phyloP scores from a whole-genome alignment of 2,329 filamentous ascomycete genomes.

The Sporothrix protearum region DNA sequence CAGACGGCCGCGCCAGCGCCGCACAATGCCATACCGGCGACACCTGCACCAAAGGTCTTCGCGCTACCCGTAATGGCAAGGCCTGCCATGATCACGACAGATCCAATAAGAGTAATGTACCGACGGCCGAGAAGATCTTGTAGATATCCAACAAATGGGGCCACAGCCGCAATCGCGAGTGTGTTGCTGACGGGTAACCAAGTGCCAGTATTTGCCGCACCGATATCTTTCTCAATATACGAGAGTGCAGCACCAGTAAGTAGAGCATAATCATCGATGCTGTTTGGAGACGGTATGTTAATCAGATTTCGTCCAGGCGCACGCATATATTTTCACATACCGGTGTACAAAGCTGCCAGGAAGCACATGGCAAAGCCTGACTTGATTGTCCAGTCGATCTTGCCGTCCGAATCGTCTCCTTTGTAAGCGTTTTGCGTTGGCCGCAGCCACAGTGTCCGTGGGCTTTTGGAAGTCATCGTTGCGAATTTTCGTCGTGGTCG shows the following conservation, averaged over 20 bases:
- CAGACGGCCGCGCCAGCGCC: not conserved
- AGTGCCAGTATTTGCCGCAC: not conserved
- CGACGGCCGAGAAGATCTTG: not conserved
- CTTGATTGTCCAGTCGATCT: slow-evolving; percentile 1
- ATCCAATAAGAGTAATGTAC: not conserved
- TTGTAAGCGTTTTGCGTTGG: not conserved
- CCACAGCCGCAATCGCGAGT: not conserved
- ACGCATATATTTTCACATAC: not conserved
- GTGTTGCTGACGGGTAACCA: not conserved
- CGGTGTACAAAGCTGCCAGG: not conserved
- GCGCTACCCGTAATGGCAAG: not conserved
- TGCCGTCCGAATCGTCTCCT: not conserved
- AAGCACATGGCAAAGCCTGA: not conserved
- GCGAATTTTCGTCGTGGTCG: not conserved
- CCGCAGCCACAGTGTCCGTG: no score
- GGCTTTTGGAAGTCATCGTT: not conserved
- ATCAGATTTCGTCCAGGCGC: not conserved
- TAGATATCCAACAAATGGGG: not conserved
- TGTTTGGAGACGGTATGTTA: not conserved
- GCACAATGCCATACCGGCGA: not conserved
- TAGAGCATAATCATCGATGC: slow-evolving; percentile 4
- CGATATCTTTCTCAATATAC: not conserved
- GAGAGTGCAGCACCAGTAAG: not conserved
- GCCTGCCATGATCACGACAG: not conserved
- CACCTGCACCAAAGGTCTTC: not conserved